These are phyloP conservation scores for Fusarium albosuccineum DNA, from an alignment of 2,329 filamentous ascomycete species.

Conservation along the genomic window DNA sequence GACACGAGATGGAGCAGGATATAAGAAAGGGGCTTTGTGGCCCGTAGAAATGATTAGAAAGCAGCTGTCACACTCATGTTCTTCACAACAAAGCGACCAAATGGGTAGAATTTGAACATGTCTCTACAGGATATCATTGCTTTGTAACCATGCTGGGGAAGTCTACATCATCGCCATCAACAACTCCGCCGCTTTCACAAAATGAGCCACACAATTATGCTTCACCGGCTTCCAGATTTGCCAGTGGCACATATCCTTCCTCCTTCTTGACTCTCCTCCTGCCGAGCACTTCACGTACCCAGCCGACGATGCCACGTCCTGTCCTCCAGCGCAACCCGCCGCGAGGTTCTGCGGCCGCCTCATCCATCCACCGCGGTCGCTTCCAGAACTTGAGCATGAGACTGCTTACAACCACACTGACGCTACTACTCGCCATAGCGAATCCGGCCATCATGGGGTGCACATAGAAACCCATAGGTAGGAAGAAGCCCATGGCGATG, in stretches of 20 bases:
- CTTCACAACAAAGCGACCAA: background rate
- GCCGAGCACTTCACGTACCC: conserved; percentile 57
- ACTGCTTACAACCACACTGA: conserved; percentile 88
- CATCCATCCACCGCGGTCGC: conserved; percentile 87
- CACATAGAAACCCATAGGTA: conserved; percentile 87
- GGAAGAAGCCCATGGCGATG: conserved; percentile 96
- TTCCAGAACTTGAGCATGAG: conserved; percentile 89
- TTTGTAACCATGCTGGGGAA: conserved; percentile 13
- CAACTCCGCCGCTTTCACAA: conserved; percentile 27
- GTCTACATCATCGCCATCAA: conserved; percentile 13
- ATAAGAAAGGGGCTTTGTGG: conserved; percentile 3
- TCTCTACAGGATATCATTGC: conserved; percentile 26
- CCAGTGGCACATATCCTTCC: conserved; percentile 71
- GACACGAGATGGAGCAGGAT: conserved; percentile 5
- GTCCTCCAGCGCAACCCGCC: conserved; percentile 58
- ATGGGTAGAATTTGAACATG: conserved; percentile 10
- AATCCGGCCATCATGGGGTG: conserved; percentile 95
- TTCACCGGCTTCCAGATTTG: conserved; percentile 60
- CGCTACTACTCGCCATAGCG: conserved; percentile 91
- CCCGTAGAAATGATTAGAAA: background rate
- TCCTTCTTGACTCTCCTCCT: conserved; percentile 57
- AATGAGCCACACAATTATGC: conserved; percentile 14
- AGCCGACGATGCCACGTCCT: conserved; percentile 58
- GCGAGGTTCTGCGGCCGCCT: conserved; percentile 72
- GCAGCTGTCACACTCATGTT: background rate